Conservation (phyloP, 352 stramenopile genomes). For the Globisporangium sylvaticum region DNA sequence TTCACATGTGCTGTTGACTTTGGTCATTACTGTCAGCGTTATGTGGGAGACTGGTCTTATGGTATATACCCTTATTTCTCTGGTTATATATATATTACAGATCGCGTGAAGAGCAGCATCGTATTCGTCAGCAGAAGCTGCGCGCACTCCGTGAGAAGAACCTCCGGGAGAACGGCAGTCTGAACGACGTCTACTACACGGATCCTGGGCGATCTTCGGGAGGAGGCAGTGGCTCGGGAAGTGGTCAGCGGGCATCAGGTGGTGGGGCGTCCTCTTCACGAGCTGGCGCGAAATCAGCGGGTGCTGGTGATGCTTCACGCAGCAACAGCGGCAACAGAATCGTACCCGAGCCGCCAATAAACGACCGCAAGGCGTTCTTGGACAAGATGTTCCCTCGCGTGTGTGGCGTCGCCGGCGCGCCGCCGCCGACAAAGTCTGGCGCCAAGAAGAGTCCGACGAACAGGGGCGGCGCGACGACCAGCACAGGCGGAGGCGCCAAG, state of each 20-base stretch:
- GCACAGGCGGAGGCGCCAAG: constrained; percentile 24
- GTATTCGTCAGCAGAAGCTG: constrained; percentile 35
- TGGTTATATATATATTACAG: constrained; percentile 21
- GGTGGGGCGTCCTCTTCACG: neutral
- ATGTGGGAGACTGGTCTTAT: constrained; percentile 1
- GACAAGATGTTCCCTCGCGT: constrained; percentile 82
- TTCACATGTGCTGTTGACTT: neutral
- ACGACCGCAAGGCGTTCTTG: constrained; percentile 62
- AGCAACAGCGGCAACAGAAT: neutral
- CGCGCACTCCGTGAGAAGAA: constrained; percentile 23
- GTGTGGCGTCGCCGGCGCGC: constrained; percentile 36
- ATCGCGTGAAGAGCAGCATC: constrained; percentile 54
- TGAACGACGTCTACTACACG: constrained; percentile 18
- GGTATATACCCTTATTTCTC: neutral
- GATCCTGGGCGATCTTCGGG: neutral
- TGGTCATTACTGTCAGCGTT: neutral
- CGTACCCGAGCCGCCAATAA: constrained; percentile 15
- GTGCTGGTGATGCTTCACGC: neutral
- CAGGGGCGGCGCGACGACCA: neutral
- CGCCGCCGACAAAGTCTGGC: constrained; percentile 20
- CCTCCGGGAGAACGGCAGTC: constrained; percentile 18
- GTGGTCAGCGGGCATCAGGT: neutral
- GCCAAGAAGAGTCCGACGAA: constrained; percentile 29
- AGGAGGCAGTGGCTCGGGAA: neutral
- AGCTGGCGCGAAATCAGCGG: neutral